phyloP scores from a whole-genome alignment of 2,329 filamentous ascomycete genomes.

The Lachnellula suecica region DNA sequence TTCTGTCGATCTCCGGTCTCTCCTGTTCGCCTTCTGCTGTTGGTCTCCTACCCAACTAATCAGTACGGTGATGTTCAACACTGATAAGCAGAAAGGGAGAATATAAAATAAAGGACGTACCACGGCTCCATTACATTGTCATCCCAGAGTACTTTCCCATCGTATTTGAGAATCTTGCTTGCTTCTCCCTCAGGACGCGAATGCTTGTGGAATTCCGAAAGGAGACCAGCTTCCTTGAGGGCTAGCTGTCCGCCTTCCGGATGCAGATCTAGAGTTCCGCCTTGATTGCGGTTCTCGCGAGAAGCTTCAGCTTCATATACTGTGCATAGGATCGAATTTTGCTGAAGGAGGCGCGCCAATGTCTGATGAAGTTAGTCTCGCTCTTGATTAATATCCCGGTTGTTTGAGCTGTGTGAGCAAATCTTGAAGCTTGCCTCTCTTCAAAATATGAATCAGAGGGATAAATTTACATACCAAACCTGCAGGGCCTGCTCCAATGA shows the following conservation, averaged over 20 bases:
- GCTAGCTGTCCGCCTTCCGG: not conserved
- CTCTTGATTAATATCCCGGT: too few relatives aligned
- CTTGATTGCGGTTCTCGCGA: not conserved
- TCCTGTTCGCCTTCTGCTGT: not conserved
- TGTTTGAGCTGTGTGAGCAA: not conserved
- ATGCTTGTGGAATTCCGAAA: not conserved
- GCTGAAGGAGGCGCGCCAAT: slow-evolving; percentile 32
- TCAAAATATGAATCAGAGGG: not conserved
- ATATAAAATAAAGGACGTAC: too few relatives aligned
- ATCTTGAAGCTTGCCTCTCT: not conserved
- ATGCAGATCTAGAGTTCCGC: not conserved
- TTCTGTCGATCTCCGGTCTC: slow-evolving; percentile 40
- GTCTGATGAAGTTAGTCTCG: slow-evolving; percentile 4
- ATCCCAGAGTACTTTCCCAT: not conserved
- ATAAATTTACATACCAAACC: slow-evolving; percentile 20
- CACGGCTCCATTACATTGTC: not conserved
- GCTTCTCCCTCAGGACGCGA: not conserved
- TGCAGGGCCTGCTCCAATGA: slow-evolving; percentile 33
- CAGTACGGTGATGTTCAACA: not conserved
- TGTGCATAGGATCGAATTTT: slow-evolving; percentile 21
- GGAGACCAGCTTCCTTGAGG: not conserved
- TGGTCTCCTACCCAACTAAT: not conserved
- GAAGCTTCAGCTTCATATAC: slow-evolving; percentile 32
- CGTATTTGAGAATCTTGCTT: not conserved
- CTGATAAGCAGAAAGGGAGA: too few relatives aligned